Conservation (phyloP, 257 asterid genomes). For the Solanum medicagineum region DNA sequence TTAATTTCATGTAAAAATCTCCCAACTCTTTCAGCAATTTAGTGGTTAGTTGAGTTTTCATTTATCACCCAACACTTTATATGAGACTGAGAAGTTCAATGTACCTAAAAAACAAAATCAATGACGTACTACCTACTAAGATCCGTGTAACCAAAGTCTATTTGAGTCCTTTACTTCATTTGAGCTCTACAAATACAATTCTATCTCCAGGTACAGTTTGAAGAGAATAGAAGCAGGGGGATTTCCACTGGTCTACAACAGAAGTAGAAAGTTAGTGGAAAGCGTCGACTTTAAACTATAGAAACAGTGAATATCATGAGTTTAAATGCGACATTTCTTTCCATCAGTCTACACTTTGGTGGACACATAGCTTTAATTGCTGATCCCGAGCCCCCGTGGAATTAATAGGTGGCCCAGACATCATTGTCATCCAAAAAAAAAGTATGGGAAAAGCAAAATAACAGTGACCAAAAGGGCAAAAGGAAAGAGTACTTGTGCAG, state of each 20-base stretch:
- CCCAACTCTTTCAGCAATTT: background rate
- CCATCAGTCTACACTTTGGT: background rate
- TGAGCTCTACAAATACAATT: background rate
- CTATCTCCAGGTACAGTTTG: background rate
- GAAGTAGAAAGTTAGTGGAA: background rate
- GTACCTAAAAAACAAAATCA: background rate
- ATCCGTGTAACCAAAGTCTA: background rate
- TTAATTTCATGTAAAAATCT: background rate
- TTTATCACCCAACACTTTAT: background rate
- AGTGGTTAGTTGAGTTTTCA: background rate
- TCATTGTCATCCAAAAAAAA: no score
- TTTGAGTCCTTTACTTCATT: background rate
- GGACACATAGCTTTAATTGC: background rate
- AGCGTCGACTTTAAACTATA: no score
- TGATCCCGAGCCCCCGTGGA: background rate
- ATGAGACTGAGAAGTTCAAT: background rate
- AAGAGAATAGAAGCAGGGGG: background rate
- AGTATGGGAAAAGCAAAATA: background rate
- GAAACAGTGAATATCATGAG: background rate
- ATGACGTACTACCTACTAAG: background rate
- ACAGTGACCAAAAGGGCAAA: background rate
- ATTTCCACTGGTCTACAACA: background rate
- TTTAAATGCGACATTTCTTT: background rate
- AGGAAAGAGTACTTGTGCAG: constrained; percentile 52
- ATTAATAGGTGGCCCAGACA: no score